Evolutionary conservation across 306 rosid genomes (phyloP).

Genomic region (Astragalus glycyphyllos): DNA sequence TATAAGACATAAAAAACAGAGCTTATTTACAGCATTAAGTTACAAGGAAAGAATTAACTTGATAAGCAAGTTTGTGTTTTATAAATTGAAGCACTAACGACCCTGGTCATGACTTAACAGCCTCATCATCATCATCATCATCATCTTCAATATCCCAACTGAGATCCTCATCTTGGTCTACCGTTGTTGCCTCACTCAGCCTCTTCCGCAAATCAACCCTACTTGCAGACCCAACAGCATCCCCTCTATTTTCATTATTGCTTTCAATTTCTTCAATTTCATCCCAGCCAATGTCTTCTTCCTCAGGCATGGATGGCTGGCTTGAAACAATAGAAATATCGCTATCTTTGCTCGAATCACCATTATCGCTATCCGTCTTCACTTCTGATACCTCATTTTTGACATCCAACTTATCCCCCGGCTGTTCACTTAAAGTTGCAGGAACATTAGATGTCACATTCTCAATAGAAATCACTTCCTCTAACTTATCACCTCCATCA

Average conservation of each 20-base stretch:
- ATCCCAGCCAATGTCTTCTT: conserved; percentile 91
- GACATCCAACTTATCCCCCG: conserved; percentile 45
- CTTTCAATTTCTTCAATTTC: conserved; percentile 81
- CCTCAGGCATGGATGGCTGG: conserved; percentile 74
- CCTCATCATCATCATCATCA: conserved; percentile 54
- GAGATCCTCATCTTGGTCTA: conserved; percentile 81
- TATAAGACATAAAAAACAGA: conserved; percentile 25
- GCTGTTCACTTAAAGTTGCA: conserved; percentile 42
- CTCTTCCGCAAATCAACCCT: conserved; percentile 66
- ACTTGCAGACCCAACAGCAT: conserved; percentile 43
- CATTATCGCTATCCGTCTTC: conserved; percentile 54
- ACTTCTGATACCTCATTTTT: conserved; percentile 50
- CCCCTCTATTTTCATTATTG: conserved; percentile 64
- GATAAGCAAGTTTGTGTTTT: conserved; percentile 35
- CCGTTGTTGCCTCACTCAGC: conserved; percentile 45
- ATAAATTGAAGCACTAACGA: conserved; percentile 29
- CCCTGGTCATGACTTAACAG: conserved; percentile 55
- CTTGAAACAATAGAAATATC: conserved; percentile 88
- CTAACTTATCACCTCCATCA: conserved; percentile 42
- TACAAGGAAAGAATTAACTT: conserved; percentile 45
- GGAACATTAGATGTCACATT: conserved; percentile 44
- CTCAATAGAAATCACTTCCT: conserved; percentile 27
- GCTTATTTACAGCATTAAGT: conserved; percentile 45
- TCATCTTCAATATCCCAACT: conserved; percentile 87
- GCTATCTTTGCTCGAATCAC: conserved; percentile 76